phyloP scores from a whole-genome alignment of 2,329 filamentous ascomycete genomes.

The Exophiala sp. region DNA sequence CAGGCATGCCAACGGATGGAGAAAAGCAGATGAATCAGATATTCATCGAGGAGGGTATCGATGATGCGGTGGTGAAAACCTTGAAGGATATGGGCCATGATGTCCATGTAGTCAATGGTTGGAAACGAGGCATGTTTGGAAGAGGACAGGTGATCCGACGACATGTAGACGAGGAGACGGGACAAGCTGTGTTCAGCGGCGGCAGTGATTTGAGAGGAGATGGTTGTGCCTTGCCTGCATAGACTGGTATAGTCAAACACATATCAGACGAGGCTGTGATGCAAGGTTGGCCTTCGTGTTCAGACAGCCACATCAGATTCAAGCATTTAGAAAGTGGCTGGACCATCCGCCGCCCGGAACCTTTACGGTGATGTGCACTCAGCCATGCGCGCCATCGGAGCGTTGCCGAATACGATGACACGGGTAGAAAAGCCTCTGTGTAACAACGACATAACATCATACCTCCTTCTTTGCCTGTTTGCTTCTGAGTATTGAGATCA shows the following conservation, averaged over 20 bases:
- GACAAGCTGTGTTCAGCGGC: conserved; percentile 72
- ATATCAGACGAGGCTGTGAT: not conserved
- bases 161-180: conserved; percentile 64
- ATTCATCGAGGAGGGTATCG: conserved; percentile 79
- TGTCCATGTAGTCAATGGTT: conserved; percentile 65
- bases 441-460: no score
- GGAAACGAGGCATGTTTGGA: conserved; percentile 68
- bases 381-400: no score
- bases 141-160: conserved; percentile 81
- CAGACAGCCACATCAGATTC: not conserved
- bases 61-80: conserved; percentile 62
- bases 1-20: conserved; percentile 55
- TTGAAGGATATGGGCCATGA: conserved; percentile 69
- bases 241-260: not conserved
- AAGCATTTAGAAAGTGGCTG: not conserved
- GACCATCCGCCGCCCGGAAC: no score
- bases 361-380: no score
- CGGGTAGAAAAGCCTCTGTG: no score
- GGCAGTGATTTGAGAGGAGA: conserved; percentile 88
- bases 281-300: not conserved
- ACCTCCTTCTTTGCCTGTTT: no score
- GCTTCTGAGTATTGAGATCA: no score
- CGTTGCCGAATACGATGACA: no score
- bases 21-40: conserved; percentile 43
- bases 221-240: conserved; percentile 61